Percentiles rank a stretch among this genome's conserved stretches.
Conservation (phyloP, 106 monocot genomes). For the Narthecium ossifragum region DNA sequence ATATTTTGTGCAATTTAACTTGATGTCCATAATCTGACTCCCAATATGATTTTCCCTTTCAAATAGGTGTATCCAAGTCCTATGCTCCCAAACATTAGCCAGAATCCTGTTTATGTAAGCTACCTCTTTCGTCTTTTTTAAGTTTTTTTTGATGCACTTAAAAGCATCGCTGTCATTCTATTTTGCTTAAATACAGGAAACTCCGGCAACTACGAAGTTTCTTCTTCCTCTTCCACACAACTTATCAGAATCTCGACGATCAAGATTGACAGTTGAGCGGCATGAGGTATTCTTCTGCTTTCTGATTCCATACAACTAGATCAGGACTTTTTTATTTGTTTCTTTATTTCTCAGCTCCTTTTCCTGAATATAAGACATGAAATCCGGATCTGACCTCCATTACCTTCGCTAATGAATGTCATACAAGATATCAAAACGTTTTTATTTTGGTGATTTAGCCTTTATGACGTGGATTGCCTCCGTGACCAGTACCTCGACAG, state of each 20-base stretch:
- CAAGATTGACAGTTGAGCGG: constrained; percentile 49
- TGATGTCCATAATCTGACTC: not conserved
- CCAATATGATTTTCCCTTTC: constrained; percentile 2
- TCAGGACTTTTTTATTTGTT: no score
- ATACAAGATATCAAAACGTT: no score
- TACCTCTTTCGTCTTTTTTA: not conserved
- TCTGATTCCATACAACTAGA: no score
- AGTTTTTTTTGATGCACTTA: not conserved
- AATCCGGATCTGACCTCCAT: no score
- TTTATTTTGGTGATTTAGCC: no score
- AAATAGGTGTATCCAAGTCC: constrained; percentile 47
- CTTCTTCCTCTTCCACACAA: constrained; percentile 29
- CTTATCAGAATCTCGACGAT: constrained; percentile 42
- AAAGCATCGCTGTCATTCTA: not conserved
- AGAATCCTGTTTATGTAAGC: constrained; percentile 63
- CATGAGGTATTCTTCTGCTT: constrained; percentile 63
- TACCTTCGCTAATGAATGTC: no score
- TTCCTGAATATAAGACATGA: no score
- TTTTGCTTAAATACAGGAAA: constrained; percentile 49
- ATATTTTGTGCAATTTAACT: not conserved
- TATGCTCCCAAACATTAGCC: constrained; percentile 21
- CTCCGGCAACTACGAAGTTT: constrained; percentile 60
- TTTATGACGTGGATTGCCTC: no score
- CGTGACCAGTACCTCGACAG: no score
- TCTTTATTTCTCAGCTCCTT: no score